These are phyloP conservation scores for Stephania japonica DNA, from an alignment of 164 flowering plant genomes.

Conservation along the genomic window DNA sequence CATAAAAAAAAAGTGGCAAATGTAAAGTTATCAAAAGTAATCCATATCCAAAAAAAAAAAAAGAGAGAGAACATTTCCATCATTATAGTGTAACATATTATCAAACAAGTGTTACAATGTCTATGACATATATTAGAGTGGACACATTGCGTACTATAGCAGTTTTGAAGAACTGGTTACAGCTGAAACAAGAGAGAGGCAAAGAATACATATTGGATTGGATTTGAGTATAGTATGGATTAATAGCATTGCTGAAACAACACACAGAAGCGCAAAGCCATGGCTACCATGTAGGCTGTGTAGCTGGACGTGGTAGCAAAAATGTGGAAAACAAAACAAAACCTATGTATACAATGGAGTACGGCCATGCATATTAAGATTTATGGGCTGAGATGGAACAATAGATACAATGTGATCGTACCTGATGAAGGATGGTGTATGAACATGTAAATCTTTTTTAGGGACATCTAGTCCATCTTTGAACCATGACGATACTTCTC, in stretches of 20 bases:
- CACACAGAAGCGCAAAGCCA: neutral
- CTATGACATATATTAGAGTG: too few species aligned
- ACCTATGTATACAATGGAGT: constrained; percentile 12
- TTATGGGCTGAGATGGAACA: constrained; percentile 10
- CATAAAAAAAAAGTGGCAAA: too few species aligned
- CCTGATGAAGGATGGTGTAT: neutral
- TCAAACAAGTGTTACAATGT: too few species aligned
- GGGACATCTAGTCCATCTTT: neutral
- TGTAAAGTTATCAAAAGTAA: too few species aligned
- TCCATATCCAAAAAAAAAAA: too few species aligned
- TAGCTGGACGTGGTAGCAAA: neutral
- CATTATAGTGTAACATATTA: too few species aligned
- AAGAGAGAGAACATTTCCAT: too few species aligned
- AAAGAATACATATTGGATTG: neutral
- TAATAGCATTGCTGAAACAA: neutral
- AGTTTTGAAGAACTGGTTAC: too few species aligned
- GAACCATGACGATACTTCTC: neutral
- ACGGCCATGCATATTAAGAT: neutral
- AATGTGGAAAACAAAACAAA: neutral
- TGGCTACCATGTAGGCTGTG: neutral
- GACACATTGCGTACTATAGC: too few species aligned
- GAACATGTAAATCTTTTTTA: constrained; percentile 4
- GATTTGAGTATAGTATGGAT: neutral
- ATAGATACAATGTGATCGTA: constrained; percentile 12
- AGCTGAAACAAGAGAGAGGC: neutral